phyloP scores from a whole-genome alignment of 306 rosid genomes.

The Arachis stenosperma region DNA sequence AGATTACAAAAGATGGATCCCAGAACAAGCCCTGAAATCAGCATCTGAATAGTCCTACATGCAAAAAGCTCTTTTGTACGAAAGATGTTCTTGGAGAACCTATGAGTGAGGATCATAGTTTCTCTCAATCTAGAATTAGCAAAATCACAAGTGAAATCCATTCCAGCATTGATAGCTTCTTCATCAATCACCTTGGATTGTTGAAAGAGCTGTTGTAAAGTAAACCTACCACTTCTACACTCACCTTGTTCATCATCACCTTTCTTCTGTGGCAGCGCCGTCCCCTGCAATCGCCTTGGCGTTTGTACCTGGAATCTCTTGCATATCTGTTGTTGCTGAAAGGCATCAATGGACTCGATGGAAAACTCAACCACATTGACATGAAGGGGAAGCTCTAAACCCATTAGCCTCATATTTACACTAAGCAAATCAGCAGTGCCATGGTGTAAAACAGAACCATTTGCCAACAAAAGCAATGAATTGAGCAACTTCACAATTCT shows the following conservation, averaged over 20 bases:
- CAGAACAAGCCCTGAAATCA: slow-evolving; percentile 73
- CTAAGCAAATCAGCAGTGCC: slow-evolving; percentile 76
- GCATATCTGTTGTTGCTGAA: slow-evolving; percentile 50
- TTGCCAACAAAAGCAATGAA: slow-evolving; percentile 67
- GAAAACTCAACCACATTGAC: slow-evolving; percentile 85
- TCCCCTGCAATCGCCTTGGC: slow-evolving; percentile 33
- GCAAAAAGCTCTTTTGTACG: slow-evolving; percentile 90
- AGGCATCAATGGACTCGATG: slow-evolving; percentile 73
- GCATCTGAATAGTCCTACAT: slow-evolving; percentile 89
- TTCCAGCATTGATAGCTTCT: slow-evolving; percentile 45
- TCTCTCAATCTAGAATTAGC: slow-evolving; percentile 80
- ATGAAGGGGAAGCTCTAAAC: slow-evolving; percentile 82
- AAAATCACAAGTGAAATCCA: slow-evolving; percentile 53
- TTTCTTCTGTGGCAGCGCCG: slow-evolving; percentile 45
- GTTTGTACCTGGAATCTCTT: slow-evolving; percentile 39
- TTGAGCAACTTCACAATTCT: slow-evolving; percentile 80
- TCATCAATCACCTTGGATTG: slow-evolving; percentile 77
- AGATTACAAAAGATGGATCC: slow-evolving; percentile 88
- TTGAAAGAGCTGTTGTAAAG: slow-evolving; percentile 87
- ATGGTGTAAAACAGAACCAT: slow-evolving; percentile 77
- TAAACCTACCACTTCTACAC: slow-evolving; percentile 56
- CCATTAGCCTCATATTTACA: slow-evolving; percentile 64
- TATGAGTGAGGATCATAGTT: slow-evolving; percentile 80
- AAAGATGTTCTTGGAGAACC: slow-evolving; percentile 84
- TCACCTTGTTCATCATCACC: slow-evolving; percentile 44